Evolutionary conservation across 2,329 filamentous ascomycete species (phyloP).

Genomic region (Fusarium chaquense): DNA sequence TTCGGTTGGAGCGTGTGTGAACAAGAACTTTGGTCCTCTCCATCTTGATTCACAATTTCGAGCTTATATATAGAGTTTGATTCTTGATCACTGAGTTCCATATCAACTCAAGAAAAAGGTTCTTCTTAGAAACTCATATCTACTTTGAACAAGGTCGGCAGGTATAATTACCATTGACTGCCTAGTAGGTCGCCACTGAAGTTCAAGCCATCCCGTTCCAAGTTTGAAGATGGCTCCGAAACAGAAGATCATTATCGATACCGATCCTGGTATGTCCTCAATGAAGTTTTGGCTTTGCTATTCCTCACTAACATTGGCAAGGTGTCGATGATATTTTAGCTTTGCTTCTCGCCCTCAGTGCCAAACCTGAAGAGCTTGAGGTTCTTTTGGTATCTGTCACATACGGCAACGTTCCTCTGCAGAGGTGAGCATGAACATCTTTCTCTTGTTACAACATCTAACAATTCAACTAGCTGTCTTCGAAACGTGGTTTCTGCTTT

Average conservation of each 20-base stretch:
- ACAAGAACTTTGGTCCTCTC: slow-evolving; percentile 1
- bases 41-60: slow-evolving; percentile 12
- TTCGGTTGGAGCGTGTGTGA: slow-evolving; percentile 8
- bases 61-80: slow-evolving; percentile 4
- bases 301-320: slow-evolving; percentile 27
- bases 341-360: slow-evolving; percentile 85
- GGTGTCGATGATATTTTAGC: slow-evolving; percentile 94
- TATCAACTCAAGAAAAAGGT: neutral
- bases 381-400: slow-evolving; percentile 88
- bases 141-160: neutral
- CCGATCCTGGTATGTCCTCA: slow-evolving; percentile 77
- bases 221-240: slow-evolving; percentile 67
- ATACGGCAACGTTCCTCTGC: slow-evolving; percentile 91
- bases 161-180: neutral
- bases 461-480: slow-evolving; percentile 71
- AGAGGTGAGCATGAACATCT: slow-evolving; percentile 67
- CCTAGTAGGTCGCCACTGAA: slow-evolving; percentile 3
- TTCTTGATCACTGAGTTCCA: neutral
- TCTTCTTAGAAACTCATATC: neutral
- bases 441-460: neutral
- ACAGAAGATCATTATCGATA: slow-evolving; percentile 92
- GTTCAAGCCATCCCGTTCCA: neutral
- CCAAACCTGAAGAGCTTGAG: slow-evolving; percentile 85
- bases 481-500: slow-evolving; percentile 92
- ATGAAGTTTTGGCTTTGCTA: no score